Conservation (phyloP, 352 stramenopile species). For the Aphanomyces invadans region DNA sequence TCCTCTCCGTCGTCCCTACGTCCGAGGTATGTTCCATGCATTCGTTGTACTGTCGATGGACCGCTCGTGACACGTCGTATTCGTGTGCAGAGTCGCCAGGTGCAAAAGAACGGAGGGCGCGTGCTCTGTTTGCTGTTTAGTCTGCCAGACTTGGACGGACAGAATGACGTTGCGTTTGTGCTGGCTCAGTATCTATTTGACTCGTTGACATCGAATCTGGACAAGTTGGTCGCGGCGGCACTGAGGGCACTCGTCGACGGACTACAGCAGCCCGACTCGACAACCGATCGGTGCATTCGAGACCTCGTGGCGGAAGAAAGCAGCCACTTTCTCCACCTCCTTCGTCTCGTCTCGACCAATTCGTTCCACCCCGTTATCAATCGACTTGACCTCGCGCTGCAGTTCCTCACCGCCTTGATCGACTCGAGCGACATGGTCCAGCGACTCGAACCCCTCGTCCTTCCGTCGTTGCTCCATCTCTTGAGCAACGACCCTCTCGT, state of each 20-base stretch:
- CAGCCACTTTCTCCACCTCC: neutral
- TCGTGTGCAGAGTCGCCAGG: neutral
- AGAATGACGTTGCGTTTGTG: neutral
- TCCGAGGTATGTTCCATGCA: neutral
- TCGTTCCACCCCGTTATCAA: neutral
- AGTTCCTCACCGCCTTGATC: slow-evolving; percentile 8
- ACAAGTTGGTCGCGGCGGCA: neutral
- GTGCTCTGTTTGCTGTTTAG: neutral
- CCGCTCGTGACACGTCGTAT: too few relatives aligned
- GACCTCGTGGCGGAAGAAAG: neutral
- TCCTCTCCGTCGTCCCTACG: neutral
- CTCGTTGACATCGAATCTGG: neutral
- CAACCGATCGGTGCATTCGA: slow-evolving; percentile 1
- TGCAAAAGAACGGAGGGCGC: slow-evolving; percentile 7
- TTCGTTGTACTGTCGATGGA: too few relatives aligned
- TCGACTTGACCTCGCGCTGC: neutral
- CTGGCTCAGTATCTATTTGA: slow-evolving; percentile 4
- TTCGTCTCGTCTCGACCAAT: neutral
- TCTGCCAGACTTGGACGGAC: neutral
- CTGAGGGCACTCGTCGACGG: neutral
- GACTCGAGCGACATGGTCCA: neutral
- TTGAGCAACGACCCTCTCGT: neutral
- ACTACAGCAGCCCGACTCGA: neutral
- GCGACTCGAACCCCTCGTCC: neutral
- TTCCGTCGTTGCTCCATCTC: slow-evolving; percentile 4